Evolutionary conservation across 1,284 basidiomycete genomes (phyloP).

Genomic region (Schizophyllum commune): DNA sequence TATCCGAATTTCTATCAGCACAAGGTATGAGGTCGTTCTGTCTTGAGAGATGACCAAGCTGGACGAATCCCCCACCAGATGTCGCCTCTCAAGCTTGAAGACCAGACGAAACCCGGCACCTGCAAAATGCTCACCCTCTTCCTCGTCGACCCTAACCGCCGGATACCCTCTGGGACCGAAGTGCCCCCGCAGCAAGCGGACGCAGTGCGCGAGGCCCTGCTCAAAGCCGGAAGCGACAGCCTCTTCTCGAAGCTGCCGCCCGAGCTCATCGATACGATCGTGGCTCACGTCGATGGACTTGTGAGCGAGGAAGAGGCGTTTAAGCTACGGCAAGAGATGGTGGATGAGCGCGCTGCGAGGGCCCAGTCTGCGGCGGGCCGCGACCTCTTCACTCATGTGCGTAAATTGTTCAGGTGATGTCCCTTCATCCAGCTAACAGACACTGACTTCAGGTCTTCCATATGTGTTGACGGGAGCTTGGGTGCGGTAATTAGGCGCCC

Average conservation of each 20-base stretch:
- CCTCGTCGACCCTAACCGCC: constrained; percentile 16
- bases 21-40: constrained; percentile 2
- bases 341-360: constrained; percentile 10
- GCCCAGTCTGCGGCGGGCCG: constrained; percentile 1
- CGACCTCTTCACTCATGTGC: too few species aligned
- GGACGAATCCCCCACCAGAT: neutral
- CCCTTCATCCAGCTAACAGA: too few species aligned
- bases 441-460: too few species aligned
- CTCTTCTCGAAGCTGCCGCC: constrained; percentile 1
- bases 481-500: too few species aligned
- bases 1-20: constrained; percentile 11
- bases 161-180: constrained; percentile 5
- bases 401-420: too few species aligned
- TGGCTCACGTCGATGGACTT: neutral
- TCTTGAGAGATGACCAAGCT: neutral
- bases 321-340: constrained; percentile 5
- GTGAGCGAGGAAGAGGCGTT: constrained; percentile 8
- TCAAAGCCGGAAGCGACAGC: neutral
- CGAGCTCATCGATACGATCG: constrained; percentile 3
- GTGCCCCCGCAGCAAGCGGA: constrained; percentile 8
- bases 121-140: constrained; percentile 9
- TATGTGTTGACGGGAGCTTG: too few species aligned
- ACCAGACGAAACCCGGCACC: constrained; percentile 7
- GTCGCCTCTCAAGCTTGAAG: constrained; percentile 5
- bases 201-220: constrained; percentile 1